Conservation (phyloP, 768 basidiomycete genomes). For the Trametes meyenii region DNA sequence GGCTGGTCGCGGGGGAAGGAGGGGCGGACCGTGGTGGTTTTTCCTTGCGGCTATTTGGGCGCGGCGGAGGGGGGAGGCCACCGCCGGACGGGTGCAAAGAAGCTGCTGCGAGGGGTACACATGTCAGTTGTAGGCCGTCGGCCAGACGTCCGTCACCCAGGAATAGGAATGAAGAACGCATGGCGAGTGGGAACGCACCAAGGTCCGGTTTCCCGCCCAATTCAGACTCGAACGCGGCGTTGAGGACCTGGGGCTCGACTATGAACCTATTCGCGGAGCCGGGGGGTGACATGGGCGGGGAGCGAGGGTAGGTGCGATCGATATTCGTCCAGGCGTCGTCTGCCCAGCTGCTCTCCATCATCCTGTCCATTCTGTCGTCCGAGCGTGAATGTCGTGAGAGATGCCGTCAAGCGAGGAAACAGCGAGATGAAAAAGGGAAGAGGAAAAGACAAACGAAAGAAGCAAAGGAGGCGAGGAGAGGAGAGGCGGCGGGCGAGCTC, state of each 20-base stretch:
- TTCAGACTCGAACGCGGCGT: constrained; percentile 18
- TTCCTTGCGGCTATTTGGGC: constrained; percentile 27
- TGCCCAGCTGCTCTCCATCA: neutral
- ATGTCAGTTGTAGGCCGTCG: neutral
- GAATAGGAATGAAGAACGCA: neutral
- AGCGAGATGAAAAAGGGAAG: neutral
- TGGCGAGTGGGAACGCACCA: constrained; percentile 3
- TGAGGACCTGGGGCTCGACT: constrained; percentile 25
- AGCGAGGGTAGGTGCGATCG: constrained; percentile 8
- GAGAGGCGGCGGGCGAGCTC: neutral
- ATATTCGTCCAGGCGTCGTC: neutral
- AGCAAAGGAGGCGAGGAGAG: neutral
- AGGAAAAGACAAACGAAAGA: neutral
- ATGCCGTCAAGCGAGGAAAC: constrained; percentile 6
- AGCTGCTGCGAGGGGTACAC: neutral
- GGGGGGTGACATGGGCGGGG: constrained; percentile 5
- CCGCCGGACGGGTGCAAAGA: constrained; percentile 7
- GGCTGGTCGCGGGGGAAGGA: constrained; percentile 17
- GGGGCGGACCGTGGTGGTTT: constrained; percentile 18
- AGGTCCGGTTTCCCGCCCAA: neutral
- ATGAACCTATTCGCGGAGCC: constrained; percentile 17
- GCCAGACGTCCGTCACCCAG: neutral
- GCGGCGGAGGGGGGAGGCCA: constrained; percentile 29
- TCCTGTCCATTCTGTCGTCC: neutral
- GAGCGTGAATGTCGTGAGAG: constrained; percentile 17